Evolutionary conservation across 805 yeast species (phyloP).

Genomic region (Candida sonorensis): DNA sequence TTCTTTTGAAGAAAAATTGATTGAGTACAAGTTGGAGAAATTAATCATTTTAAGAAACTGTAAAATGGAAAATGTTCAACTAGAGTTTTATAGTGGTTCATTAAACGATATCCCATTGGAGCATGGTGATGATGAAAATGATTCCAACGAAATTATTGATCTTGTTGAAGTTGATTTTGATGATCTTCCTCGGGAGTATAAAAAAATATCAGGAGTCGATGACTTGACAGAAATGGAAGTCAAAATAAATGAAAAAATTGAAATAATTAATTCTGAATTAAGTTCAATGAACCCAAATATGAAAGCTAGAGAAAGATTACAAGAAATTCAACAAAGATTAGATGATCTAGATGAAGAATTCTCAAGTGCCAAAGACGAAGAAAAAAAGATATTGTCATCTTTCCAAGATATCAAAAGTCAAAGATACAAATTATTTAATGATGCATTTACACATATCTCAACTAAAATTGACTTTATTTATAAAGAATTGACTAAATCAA

Average conservation of each 20-base stretch:
- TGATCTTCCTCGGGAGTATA: conserved; percentile 35
- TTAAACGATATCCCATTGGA: conserved; percentile 58
- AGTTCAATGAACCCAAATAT: conserved; percentile 66
- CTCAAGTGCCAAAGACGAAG: conserved; percentile 51
- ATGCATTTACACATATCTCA: conserved; percentile 73
- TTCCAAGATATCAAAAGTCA: conserved; percentile 54
- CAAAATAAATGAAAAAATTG: conserved; percentile 27
- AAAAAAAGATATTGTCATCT: conserved; percentile 43
- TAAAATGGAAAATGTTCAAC: conserved; percentile 58
- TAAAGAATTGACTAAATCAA: conserved; percentile 74
- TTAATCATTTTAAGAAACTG: conserved; percentile 59
- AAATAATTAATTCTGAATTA: conserved; percentile 30
- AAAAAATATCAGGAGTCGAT: conserved; percentile 28
- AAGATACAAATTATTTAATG: conserved; percentile 58
- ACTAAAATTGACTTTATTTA: conserved; percentile 67
- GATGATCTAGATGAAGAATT: conserved; percentile 61
- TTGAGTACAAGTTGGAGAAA: conserved; percentile 49
- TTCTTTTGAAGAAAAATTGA: conserved; percentile 44
- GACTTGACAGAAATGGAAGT: conserved; percentile 17
- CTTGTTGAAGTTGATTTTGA: conserved; percentile 51
- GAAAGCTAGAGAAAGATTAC: conserved; percentile 70
- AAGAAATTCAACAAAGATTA: conserved; percentile 57
- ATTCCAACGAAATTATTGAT: conserved; percentile 28
- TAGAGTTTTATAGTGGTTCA: conserved; percentile 59
- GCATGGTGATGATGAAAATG: conserved; percentile 31